phyloP scores from a whole-genome alignment of 1,139 yeast species.

The Yamadazyma taylorii region DNA sequence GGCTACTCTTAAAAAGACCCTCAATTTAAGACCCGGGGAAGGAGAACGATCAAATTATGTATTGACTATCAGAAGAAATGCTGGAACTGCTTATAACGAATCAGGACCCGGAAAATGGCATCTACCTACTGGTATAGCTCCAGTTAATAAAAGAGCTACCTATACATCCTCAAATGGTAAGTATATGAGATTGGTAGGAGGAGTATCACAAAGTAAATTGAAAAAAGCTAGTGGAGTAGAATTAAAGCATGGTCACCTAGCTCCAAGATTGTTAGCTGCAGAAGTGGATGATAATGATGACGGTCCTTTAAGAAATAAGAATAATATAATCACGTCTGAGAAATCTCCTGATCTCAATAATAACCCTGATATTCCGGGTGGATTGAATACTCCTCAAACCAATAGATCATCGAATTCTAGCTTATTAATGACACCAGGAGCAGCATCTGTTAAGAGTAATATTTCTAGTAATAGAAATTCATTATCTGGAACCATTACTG shows the following conservation, averaged over 20 bases:
- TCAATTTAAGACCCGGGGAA: slow-evolving; percentile 46
- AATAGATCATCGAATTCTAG: slow-evolving; percentile 26
- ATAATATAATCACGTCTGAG: slow-evolving; percentile 4
- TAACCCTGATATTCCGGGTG: slow-evolving; percentile 1
- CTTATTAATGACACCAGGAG: slow-evolving; percentile 9
- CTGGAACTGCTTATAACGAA: slow-evolving; percentile 59
- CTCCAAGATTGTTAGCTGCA: slow-evolving; percentile 72
- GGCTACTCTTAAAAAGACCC: slow-evolving; percentile 36
- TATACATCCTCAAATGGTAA: slow-evolving; percentile 29
- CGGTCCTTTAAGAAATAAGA: slow-evolving; percentile 8
- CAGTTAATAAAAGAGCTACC: slow-evolving; percentile 34
- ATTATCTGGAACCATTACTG: slow-evolving; percentile 32
- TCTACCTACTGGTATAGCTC: slow-evolving; percentile 64
- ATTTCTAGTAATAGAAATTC: slow-evolving; percentile 21
- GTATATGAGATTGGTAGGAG: slow-evolving; percentile 33
- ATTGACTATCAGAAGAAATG: slow-evolving; percentile 47
- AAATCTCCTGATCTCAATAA: slow-evolving; percentile 8
- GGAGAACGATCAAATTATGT: slow-evolving; percentile 59
- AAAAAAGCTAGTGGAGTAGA: slow-evolving; percentile 53
- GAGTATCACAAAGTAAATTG: slow-evolving; percentile 22
- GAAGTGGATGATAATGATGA: slow-evolving; percentile 71
- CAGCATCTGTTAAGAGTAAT: slow-evolving; percentile 13
- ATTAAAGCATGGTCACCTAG: slow-evolving; percentile 71
- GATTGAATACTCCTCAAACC: slow-evolving; percentile 9
- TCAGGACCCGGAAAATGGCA: slow-evolving; percentile 58